A percentile compares a stretch with the other conserved stretches of the same genome.
Evolutionary conservation across 495 filamentous ascomycete species (phyloP).

Genomic region (Lasiosphaeria miniovina): DNA sequence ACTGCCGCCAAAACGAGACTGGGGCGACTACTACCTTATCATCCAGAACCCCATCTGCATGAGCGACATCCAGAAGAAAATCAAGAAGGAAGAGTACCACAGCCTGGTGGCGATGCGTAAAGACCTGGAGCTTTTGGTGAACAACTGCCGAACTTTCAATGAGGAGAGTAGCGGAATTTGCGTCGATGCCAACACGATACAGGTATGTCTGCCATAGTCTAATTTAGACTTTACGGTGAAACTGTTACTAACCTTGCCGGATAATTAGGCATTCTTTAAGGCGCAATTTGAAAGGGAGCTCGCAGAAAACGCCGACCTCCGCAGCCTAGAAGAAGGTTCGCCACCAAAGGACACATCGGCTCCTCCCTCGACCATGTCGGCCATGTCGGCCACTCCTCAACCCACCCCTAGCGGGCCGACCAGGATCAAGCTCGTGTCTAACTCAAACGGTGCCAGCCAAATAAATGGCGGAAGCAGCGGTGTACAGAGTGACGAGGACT

Average conservation of each 20-base stretch:
- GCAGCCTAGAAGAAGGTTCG: constrained; percentile 59
- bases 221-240: neutral
- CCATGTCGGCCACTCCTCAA: constrained; percentile 68
- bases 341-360: constrained; percentile 61
- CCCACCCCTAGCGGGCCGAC: constrained; percentile 44
- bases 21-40: constrained; percentile 90
- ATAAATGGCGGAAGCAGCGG: constrained; percentile 39
- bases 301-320: constrained; percentile 67
- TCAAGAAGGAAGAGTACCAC: constrained; percentile 89
- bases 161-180: constrained; percentile 90
- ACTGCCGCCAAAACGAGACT: constrained; percentile 79
- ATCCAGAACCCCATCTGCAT: constrained; percentile 91
- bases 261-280: constrained; percentile 58
- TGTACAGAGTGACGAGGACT: constrained; percentile 48
- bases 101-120: constrained; percentile 73
- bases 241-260: constrained; percentile 5
- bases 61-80: constrained; percentile 87
- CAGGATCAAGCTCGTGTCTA: constrained; percentile 58
- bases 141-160: constrained; percentile 92
- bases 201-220: constrained; percentile 51
- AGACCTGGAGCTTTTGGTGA: constrained; percentile 79
- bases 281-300: constrained; percentile 67
- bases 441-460: constrained; percentile 42
- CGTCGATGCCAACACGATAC: constrained; percentile 87
- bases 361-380: constrained; percentile 61